Percentiles rank a stretch among this genome's conserved stretches.
These are phyloP conservation scores for Saccharomycopsis capsularis DNA, from an alignment of 805 yeast species.

Conservation along the genomic window DNA sequence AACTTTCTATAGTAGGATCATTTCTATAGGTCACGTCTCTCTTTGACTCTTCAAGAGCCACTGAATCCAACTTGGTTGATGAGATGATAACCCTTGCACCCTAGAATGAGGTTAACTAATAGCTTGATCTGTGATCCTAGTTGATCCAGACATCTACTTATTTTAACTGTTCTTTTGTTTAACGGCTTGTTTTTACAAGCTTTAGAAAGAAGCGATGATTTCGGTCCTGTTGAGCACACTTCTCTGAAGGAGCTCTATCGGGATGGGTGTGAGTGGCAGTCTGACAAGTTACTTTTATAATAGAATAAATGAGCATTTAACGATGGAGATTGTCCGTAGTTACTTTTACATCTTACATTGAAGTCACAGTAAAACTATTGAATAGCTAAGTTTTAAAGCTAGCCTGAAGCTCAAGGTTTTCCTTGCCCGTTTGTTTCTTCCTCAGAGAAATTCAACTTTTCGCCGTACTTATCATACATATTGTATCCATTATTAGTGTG, in stretches of 20 bases:
- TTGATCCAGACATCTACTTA: constrained; percentile 80
- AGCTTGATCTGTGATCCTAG: constrained; percentile 81
- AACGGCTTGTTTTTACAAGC: constrained; percentile 21
- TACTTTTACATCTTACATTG: no score
- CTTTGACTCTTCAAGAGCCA: constrained; percentile 98
- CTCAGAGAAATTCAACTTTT: no score
- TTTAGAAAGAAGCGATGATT: constrained; percentile 96
- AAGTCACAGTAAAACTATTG: no score
- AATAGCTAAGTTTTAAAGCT: no score
- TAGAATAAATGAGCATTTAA: no score
- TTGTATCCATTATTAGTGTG: no score
- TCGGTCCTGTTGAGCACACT: constrained; percentile 75
- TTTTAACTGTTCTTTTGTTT: constrained; percentile 41
- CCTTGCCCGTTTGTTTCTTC: no score
- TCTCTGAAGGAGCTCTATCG: constrained; percentile 22
- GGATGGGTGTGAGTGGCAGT: constrained; percentile 99
- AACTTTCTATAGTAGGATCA: constrained; percentile 73
- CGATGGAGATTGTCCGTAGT: no score
- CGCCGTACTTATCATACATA: no score
- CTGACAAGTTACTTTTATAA: constrained; percentile 96
- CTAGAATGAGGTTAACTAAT: constrained; percentile 72
- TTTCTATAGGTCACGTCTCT: constrained; percentile 99
- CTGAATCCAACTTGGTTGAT: constrained; percentile 99
- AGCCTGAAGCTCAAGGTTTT: no score
- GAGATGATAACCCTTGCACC: constrained; percentile 87